Evolutionary conservation across 2,329 filamentous ascomycete species (phyloP).

Genomic region (Colletotrichum sp.): DNA sequence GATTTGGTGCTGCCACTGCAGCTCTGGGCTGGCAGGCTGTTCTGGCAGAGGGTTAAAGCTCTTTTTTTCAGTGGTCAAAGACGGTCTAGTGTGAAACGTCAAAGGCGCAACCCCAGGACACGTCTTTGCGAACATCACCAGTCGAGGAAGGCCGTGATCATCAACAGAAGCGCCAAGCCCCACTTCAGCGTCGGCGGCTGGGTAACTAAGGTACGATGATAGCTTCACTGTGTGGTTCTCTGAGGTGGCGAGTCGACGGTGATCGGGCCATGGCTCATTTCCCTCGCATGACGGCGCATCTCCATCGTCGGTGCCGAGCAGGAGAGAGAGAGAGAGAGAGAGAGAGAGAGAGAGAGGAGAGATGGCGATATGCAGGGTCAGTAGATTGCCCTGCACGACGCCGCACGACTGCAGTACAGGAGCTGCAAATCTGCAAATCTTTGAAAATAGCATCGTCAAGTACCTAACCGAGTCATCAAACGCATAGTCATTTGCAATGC

Average conservation of each 20-base stretch:
- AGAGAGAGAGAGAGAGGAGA: background rate
- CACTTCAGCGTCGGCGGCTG: background rate
- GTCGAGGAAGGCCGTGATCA: background rate
- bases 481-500: background rate
- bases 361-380: background rate
- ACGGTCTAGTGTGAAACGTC: constrained; percentile 8
- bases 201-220: background rate
- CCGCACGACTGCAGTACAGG: background rate
- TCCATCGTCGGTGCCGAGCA: background rate
- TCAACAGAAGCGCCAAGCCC: background rate
- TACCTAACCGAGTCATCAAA: background rate
- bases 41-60: background rate
- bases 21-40: background rate
- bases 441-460: background rate
- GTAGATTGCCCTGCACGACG: background rate
- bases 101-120: background rate
- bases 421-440: background rate
- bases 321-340: background rate
- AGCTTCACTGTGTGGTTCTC: background rate
- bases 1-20: background rate
- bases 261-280: constrained; percentile 1
- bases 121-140: background rate
- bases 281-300: background rate
- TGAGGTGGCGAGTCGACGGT: background rate
- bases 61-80: background rate